Evolutionary conservation across 768 basidiomycete species (phyloP), one percentile per base, ranked within the genome.

Genomic region (Trametes cubensis): DNA sequence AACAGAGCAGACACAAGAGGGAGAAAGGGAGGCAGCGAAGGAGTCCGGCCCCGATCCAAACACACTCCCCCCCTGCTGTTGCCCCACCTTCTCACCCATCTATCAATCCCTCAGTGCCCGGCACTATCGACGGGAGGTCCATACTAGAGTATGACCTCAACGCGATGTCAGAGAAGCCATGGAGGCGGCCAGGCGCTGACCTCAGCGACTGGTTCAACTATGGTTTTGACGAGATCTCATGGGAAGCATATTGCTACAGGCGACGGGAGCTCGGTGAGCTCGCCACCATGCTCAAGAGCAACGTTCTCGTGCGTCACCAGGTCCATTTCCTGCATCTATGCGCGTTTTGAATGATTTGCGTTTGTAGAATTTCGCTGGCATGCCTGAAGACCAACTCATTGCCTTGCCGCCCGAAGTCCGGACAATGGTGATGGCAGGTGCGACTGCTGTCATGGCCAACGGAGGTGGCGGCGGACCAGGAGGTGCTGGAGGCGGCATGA

Each of bases 151-250:
- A 94, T 26, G 95, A 97, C 71, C 68, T 96, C 51, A 81, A 73
- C 47, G 84, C 85, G 26, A 80, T 90, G 79, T 76, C 82, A 10
- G 90, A 93, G 63, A 96, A 96, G 70, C 88, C 88, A 4, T 99
- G 97, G 97, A 80, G 97, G 63, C 77, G 87, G 61, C 90, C 95
- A 8, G 97, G 97, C 38, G 88, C 92, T 4, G 94, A 97, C 78
- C 81, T 97, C 63, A 90, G 91, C 67, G 95, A 98, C 77, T 99
- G 95, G 90, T 99, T 99, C 77, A 98, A 99, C 75, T 98, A 97
- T 68, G 97, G 97, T 0, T 98, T 98, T 70, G 97, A 99, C 74
- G 97, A 99, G 76, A 83, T 92, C 17, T 91, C 90, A 38, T 99
- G 95, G 94, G 92, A 94, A 71, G 88, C 88, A 44, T 99, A 96